Evolutionary conservation across 75 land plant species (phyloP), one percentile per base, ranked within the genome.

Genomic region (Cupressus sempervirens): DNA sequence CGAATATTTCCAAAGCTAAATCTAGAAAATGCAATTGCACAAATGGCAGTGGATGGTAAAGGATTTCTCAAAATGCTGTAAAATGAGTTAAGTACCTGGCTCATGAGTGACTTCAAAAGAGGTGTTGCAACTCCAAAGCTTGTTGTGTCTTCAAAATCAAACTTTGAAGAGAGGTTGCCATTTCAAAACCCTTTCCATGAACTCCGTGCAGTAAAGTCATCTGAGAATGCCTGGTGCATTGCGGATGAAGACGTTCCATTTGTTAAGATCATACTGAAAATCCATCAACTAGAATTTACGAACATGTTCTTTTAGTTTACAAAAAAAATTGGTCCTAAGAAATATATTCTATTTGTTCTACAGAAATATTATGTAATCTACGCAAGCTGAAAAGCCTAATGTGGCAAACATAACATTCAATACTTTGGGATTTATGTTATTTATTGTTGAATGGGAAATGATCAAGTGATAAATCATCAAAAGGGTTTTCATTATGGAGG

Each of bases 71-170:
- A 76, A 18, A 62, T 11, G 29, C 46, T 43, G 12, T 45, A 79
- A 30, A 79, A 34, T 38, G 4, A 11, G 14, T 79, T 35, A 86
- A 46, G 38, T 86, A 95, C 97, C 92, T 96, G 97, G 46, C 91
- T 92, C 95, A 97, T 95, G 85, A 98, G 87, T 62, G 99, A 97
- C 85, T 95, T 95, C n/a, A 95, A 85, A 38, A 96, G 88, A 73
- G 98, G 98, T 75, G 93, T 84, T 84, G 99, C 97, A 80, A 89
- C 90, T 12, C 91, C 94, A 86, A 89, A 92, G 87, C 94, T 92
- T 70, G 90, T 86, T 29, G 83, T 85, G 67, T 96, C 97, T 87
- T 95, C 91, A 84, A 91, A 91, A 54, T 91, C 90, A 84, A 89
- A 85, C 74, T 91, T 93, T 36, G 86, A 89, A 80, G 93, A 89